Base-by-base conservation (phyloP, 139 green algal species). In the Micractinium conductrix region DNA sequence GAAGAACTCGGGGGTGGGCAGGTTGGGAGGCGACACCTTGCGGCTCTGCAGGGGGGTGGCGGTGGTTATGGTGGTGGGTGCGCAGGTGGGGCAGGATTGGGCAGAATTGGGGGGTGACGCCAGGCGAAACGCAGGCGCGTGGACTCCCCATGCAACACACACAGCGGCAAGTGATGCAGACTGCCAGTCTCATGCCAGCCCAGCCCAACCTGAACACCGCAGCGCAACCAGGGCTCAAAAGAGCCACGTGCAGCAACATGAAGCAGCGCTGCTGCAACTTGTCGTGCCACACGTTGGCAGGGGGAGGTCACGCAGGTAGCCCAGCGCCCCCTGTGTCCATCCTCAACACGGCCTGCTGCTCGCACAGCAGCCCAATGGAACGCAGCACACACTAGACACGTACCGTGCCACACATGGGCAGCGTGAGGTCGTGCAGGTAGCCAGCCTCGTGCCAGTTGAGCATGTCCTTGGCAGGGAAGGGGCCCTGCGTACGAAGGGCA, bases 21-120 rank as follows among this genome's bases (percentile, higher is more conserved):
- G 78, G 82, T 90, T 89, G 24, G 87, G 87, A 19, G 87, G 87
- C 35, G 87, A 89, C 37, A 90, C 87, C 80, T 89, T 89, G 55
- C 87, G 76, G 72, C 86, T 85, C 80, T 85, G 80, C 44, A 45
- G 12, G 4, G 9, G 43, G n/a, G n/a, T n/a, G n/a, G 21, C n/a
- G 73, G 10, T 1, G 19, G 16, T 45, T n/a, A 65, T 33, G 35
- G 19, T 38, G 26, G 42, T 55, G 3, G 19, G 6, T 3, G 2
- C 22, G 21, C 22, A 10, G 37, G 28, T 26, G 5, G 21, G 30
- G 17, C 28, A 65, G 55, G 17, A 65, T 8, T 33, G 55, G 55
- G 55, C 55, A 65, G 55, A 21, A 8, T 65, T 65, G 55, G n/a
- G n/a, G n/a, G n/a, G n/a, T n/a, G n/a, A n/a, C n/a, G n/a, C n/a